Conservation (phyloP, 192 early-diverging fungal genomes). For the Gryganskiella cystojenkinii region DNA sequence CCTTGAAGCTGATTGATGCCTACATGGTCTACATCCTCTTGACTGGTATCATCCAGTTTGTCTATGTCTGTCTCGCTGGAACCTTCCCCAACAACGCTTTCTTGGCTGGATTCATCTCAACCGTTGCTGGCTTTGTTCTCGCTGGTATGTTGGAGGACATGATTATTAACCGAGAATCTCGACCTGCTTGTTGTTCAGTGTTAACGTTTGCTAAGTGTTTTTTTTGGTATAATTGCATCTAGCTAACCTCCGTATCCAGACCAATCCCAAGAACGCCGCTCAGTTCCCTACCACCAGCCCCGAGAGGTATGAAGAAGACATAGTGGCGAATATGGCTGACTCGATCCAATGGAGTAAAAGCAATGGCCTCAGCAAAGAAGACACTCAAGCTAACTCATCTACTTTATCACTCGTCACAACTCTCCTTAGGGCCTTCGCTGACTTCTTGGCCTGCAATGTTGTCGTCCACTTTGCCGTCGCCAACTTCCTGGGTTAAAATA, state of each 20-base stretch:
- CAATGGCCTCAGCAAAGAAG: too few relatives aligned
- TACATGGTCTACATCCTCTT: conserved; percentile 92
- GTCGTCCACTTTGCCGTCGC: conserved; percentile 91
- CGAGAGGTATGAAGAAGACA: conserved; percentile 69
- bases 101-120: conserved; percentile 92
- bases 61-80: conserved; percentile 86
- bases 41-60: conserved; percentile 93
- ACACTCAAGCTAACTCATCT: too few relatives aligned
- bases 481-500: conserved; percentile 89
- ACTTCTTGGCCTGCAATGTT: conserved; percentile 89
- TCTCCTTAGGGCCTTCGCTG: conserved; percentile 84
- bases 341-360: too few relatives aligned
- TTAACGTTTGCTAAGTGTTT: too few relatives aligned
- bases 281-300: conserved; percentile 77
- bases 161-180: background rate
- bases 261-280: conserved; percentile 81
- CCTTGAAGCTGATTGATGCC: conserved; percentile 90
- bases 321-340: too few relatives aligned
- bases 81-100: conserved; percentile 99
- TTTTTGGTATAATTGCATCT: conserved; percentile 1
- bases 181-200: background rate
- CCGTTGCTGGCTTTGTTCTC: conserved; percentile 93
- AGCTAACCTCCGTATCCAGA: conserved; percentile 95
- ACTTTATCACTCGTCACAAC: too few relatives aligned
- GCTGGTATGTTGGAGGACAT: conserved; percentile 76